Percentiles rank a stretch among this genome's conserved stretches.
phyloP scores from a whole-genome alignment of 345 rosid species.

The Draba incana region DNA sequence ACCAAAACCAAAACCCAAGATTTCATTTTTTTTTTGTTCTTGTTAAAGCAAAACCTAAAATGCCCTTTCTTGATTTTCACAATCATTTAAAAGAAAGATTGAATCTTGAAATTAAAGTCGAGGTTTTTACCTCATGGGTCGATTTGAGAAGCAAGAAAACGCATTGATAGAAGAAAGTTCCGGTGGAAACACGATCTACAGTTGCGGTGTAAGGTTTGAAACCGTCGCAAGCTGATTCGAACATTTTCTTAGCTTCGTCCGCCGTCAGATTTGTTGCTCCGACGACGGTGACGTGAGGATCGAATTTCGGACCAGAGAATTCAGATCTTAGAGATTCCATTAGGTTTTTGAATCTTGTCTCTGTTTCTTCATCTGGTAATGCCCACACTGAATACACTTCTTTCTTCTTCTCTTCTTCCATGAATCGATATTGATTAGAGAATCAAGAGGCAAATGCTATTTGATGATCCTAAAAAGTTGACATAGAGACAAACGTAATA shows the following conservation, averaged over 20 bases:
- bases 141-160: constrained; percentile 71
- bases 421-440: background rate
- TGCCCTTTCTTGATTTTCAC: too few relatives aligned
- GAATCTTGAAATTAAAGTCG: background rate
- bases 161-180: constrained; percentile 76
- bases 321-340: constrained; percentile 74
- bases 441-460: constrained; percentile 10
- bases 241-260: constrained; percentile 65
- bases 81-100: background rate
- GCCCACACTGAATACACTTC: constrained; percentile 83
- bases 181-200: constrained; percentile 65
- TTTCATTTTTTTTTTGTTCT: too few relatives aligned
- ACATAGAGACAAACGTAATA: too few relatives aligned
- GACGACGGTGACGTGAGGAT: constrained; percentile 83
- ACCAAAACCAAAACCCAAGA: too few relatives aligned
- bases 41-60: too few relatives aligned
- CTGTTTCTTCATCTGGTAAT: constrained; percentile 62
- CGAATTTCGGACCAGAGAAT: constrained; percentile 74
- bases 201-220: constrained; percentile 54
- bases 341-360: constrained; percentile 50
- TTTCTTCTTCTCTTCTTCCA: constrained; percentile 25
- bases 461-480: background rate
- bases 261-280: constrained; percentile 59
- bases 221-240: constrained; percentile 67
- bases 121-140: constrained; percentile 56